Evolutionary conservation across 176 grass and related monocot genomes (phyloP), one percentile per base, ranked within the genome.

Genomic region (Aegilops longissima): DNA sequence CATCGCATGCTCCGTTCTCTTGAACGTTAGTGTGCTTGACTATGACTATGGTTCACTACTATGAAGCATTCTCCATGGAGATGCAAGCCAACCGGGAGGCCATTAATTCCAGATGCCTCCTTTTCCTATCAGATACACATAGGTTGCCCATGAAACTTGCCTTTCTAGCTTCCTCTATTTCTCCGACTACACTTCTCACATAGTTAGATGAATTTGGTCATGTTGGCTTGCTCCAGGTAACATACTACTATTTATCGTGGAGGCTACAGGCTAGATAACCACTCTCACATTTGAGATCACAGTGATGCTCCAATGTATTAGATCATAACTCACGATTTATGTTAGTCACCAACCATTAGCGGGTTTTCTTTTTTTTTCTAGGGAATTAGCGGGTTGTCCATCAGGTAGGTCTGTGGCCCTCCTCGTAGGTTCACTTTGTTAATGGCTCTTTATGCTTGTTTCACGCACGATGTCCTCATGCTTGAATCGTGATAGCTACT

Each of bases 401-500:
- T 18, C 17, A 18, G 51, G 14, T 54, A 54, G 16, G 51, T 54
- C 16, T 54, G 17, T 54, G 51, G 16, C 16, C 51, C 2, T 54
- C 16, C 3, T 4, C 0, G 14, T 5, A 54, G 1, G 16, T 54
- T 54, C 51, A 54, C 51, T 2, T 6, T 54, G 51, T 17, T 54
- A 90, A 47, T 47, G 73, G 87, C 90, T 88, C 92, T 99, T 18
- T 99, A 93, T 93, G 94, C 97, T 82, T 99, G 97, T 52, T 82
- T 89, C 87, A 99, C 97, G 5, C 97, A 98, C 90, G 97, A 80
- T 87, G 97, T 94, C 86, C 93, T 99, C 89, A 94, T 92, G 97
- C 96, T 88, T 42, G 72, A 96, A 94, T 94, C 96, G 87, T 42
- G 54, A 29, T 78, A 70, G 34, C 78, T 82, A 45, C 78, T 82